These are phyloP conservation scores for Hypoxylon crocopeplum DNA, from an alignment of 495 filamentous ascomycete species.

Conservation along the genomic window DNA sequence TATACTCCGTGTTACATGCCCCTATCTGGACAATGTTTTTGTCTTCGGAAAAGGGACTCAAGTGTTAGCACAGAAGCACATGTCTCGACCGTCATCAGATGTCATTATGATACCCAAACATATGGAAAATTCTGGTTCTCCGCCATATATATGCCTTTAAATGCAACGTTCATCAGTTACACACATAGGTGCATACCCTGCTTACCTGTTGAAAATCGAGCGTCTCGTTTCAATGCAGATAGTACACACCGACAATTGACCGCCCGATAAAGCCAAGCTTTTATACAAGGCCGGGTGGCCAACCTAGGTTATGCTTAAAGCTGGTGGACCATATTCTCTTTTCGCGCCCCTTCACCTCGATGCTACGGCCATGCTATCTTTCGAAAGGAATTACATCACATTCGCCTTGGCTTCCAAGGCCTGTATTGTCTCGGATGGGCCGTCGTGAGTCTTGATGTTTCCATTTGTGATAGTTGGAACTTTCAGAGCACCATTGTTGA, in stretches of 20 bases:
- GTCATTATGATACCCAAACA: too few relatives aligned
- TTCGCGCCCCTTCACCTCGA: background rate
- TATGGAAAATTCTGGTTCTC: background rate
- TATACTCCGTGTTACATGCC: too few relatives aligned
- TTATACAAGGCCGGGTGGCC: background rate
- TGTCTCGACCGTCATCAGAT: too few relatives aligned
- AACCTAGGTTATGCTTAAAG: background rate
- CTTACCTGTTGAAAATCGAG: background rate
- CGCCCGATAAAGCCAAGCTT: background rate
- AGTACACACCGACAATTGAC: constrained; percentile 24
- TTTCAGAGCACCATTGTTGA: constrained; percentile 32
- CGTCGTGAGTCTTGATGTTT: constrained; percentile 27
- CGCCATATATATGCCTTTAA: background rate
- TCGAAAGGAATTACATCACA: constrained; percentile 39
- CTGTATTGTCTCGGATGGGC: constrained; percentile 43
- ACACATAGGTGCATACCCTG: background rate
- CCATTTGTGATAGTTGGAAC: constrained; percentile 41
- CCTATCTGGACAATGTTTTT: too few relatives aligned
- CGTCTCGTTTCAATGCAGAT: constrained; percentile 2
- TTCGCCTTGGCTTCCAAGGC: constrained; percentile 56
- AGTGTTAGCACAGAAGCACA: too few relatives aligned
- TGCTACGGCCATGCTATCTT: background rate
- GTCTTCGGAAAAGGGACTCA: too few relatives aligned
- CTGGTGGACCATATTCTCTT: constrained; percentile 12
- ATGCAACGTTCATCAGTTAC: constrained; percentile 6